Conservation (phyloP, 176 grass and related monocot genomes). For the Cenchrus fungigraminus region DNA sequence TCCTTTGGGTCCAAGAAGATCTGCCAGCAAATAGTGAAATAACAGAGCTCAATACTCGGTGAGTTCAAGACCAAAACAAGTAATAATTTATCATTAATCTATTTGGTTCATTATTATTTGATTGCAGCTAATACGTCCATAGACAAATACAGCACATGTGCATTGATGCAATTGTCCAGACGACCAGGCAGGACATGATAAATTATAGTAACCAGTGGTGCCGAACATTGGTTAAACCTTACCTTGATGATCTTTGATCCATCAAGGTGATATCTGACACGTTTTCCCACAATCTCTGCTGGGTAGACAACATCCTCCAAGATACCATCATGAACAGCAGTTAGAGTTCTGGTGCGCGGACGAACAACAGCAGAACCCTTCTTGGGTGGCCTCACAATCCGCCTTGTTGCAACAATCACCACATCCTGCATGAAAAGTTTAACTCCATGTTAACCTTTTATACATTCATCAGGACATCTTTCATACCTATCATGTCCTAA, state of each 20-base stretch:
- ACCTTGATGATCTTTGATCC: constrained; percentile 48
- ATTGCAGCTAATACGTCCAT: not conserved
- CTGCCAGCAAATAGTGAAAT: constrained; percentile 28
- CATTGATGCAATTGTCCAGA: not conserved
- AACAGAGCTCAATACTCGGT: not conserved
- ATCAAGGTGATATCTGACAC: constrained; percentile 72
- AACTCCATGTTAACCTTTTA: no score
- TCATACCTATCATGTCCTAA: not conserved
- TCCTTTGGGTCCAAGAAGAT: constrained; percentile 84
- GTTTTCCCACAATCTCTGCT: constrained; percentile 26
- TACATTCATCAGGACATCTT: not conserved
- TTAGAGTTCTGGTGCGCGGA: constrained; percentile 70
- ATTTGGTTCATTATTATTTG: not conserved
- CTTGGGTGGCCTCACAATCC: constrained; percentile 79
- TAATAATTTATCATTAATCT: not conserved
- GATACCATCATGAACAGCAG: constrained; percentile 63
- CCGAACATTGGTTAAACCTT: not conserved
- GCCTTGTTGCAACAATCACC: constrained; percentile 62
- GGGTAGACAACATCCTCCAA: constrained; percentile 64
- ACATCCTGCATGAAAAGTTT: constrained; percentile 51
- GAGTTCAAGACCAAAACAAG: not conserved
- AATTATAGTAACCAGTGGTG: not conserved
- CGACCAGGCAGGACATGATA: not conserved
- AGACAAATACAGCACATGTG: not conserved
- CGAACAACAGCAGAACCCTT: constrained; percentile 77